Base-by-base conservation (phyloP, 2,329 filamentous ascomycete genomes). In the Alternaria arborescens region DNA sequence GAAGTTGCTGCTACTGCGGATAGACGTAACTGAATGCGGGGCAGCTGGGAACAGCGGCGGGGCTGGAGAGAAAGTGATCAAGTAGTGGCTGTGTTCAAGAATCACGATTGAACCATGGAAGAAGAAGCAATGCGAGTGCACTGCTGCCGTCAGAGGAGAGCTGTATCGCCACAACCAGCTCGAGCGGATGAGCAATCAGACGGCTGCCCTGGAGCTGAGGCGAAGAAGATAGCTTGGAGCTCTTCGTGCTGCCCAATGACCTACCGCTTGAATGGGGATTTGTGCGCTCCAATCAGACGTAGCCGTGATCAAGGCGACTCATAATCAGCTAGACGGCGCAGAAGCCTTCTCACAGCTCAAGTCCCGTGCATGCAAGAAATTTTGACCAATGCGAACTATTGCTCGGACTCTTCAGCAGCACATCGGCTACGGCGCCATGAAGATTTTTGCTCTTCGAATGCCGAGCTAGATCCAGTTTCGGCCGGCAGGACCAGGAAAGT, bases 201-300 rank as follows among this genome's bases (percentile, higher is more conserved):
- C 53, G 30, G 38, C 52, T 56, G 57, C 46, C 53, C 53, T 54
- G 56, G 56, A 55, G 46, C 38, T 60, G 58, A 38, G 58, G 55
- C 58, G 53, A 60, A 38, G 58, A 60, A 52, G 53, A 51, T 51
- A 57, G 58, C 41, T 57, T 47, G 47, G 53, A 52, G 58, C 58
- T 51, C 52, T 64, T 48, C 44, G 58, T 57, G 48, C 55, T 61
- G 55, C 64, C 55, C 58, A 60, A 63, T 61, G 61, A 53, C 60
- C 58, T 63, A 43, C 44, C 26, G 54, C 43, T 46, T 42, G 40
- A 46, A 61, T 50, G 38, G 41, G 50, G 16, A 44, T 46, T 52
- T 58, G 48, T 38, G 54, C 58, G 54, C 58, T 58, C 58, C 58
- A 61, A 61, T 61, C 48, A 61, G 55, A 64, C 30, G 52, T 36